Conservation (phyloP, 2,329 filamentous ascomycete species). For the Penicillium decumbens region DNA sequence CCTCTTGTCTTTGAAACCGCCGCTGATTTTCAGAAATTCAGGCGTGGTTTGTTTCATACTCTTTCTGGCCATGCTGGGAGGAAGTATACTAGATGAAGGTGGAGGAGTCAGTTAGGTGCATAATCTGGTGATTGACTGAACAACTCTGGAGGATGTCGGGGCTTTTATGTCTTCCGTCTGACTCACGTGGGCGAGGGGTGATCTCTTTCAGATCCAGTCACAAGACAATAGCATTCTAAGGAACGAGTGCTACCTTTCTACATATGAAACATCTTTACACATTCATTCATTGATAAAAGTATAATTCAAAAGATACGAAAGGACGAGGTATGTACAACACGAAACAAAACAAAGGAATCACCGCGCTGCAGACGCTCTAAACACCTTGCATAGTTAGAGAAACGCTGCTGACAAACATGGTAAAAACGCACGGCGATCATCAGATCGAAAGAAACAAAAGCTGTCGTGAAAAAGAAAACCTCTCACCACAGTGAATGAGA, state of each 20-base stretch:
- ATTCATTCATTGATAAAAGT: neutral
- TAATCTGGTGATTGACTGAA: too few relatives aligned
- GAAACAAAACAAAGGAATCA: conserved; percentile 12
- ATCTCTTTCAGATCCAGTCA: neutral
- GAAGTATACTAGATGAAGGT: neutral
- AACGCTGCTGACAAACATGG: conserved; percentile 11
- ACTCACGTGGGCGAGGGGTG: neutral
- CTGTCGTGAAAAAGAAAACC: neutral
- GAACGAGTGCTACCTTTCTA: neutral
- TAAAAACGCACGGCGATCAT: conserved; percentile 4
- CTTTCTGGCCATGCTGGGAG: neutral
- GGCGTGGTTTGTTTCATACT: neutral
- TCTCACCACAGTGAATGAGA: neutral
- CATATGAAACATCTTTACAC: neutral
- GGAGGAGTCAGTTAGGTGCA: neutral
- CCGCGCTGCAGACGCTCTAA: conserved; percentile 17
- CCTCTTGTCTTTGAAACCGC: neutral
- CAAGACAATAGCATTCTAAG: neutral
- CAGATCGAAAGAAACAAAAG: neutral
- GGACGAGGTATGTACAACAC: conserved; percentile 3
- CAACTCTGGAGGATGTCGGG: neutral
- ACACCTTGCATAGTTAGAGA: conserved; percentile 20
- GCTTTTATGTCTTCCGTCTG: neutral
- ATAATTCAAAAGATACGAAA: neutral
- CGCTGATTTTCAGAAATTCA: neutral